These are phyloP conservation scores for Neonectria hederae DNA, from an alignment of 2,329 filamentous ascomycete species.

Conservation along the genomic window DNA sequence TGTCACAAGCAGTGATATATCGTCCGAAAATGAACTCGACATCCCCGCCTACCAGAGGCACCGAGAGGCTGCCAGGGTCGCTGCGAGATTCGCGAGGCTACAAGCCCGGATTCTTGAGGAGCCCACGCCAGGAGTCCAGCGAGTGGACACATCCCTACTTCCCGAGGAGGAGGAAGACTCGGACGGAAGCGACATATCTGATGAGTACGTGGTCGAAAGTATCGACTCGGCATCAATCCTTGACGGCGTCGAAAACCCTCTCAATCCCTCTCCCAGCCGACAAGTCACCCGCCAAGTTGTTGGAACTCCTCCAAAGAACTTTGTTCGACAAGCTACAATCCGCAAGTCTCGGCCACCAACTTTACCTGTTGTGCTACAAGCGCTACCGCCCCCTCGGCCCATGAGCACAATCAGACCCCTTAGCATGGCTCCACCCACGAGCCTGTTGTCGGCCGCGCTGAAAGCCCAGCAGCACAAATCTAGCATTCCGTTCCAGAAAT, in stretches of 20 bases:
- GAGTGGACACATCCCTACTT: slow-evolving; percentile 60
- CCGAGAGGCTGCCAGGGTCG: slow-evolving; percentile 68
- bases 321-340: slow-evolving; percentile 70
- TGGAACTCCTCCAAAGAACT: slow-evolving; percentile 70
- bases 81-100: slow-evolving; percentile 53
- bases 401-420: slow-evolving; percentile 69
- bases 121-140: slow-evolving; percentile 51
- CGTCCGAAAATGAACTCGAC: slow-evolving; percentile 83
- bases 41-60: slow-evolving; percentile 71
- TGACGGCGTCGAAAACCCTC: slow-evolving; percentile 68
- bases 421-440: slow-evolving; percentile 75
- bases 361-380: slow-evolving; percentile 67
- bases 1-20: slow-evolving; percentile 83
- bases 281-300: slow-evolving; percentile 68
- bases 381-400: slow-evolving; percentile 76
- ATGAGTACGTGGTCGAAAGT: slow-evolving; percentile 69
- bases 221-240: slow-evolving; percentile 78
- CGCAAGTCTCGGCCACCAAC: slow-evolving; percentile 67
- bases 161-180: slow-evolving; percentile 69
- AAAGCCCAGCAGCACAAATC: slow-evolving; percentile 76
- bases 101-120: slow-evolving; percentile 53
- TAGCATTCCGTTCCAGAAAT: slow-evolving; percentile 78
- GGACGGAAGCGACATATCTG: slow-evolving; percentile 71
- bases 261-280: slow-evolving; percentile 63
- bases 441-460: slow-evolving; percentile 75